Base-by-base conservation (phyloP, 768 basidiomycete species). In the Rhodotorula kratochvilovae region DNA sequence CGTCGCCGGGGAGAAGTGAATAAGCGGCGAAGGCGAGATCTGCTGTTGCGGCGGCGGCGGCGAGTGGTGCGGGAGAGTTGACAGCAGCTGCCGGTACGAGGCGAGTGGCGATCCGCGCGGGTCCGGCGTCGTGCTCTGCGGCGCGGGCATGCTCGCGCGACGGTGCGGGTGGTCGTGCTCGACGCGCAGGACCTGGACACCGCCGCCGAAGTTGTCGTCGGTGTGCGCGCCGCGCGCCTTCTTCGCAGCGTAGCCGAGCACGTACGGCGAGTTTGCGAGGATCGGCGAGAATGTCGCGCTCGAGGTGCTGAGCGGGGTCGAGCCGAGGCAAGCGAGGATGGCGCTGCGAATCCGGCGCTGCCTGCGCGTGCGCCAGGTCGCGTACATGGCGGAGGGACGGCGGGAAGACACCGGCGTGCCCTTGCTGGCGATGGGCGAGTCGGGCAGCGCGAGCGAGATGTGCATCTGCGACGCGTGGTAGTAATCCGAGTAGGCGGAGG, bases 241-340 rank as follows among this genome's bases (percentile, higher is more conserved):
- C 48, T 39, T 23, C 35, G 27, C 25, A 8, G 4, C 21, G 29
- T 48, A 39, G n/a, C 59, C 63, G 48, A 57, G 25, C 23, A 64
- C 54, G 42, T 70, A 70, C 17, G 68, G 68, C 15, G 68, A 70
- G 31, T 55, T 55, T 6, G 27, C 21, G n/a, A 62, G 54, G 60
- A 35, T 58, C 23, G 63, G 67, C 21, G 66, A 50, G 48, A 66
- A 53, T 7, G 55, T 12, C 11, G 63, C 13, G 21, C 54, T 50
- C 12, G 54, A n/a, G 1, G 59, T 6, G 25, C 54, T 43, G 39
- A 71, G 60, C 5, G 70, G 70, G 13, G 63, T 71, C 39, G 64
- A 53, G 10, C 64, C 70, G 64, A 66, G 64, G 43, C 65, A 63
- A n/a, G 63, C 65, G 62, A 72, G 71, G 51, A 72, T 72, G 16